Evolutionary conservation across 441 rosid genomes (phyloP), one percentile per base, ranked within the genome.

Genomic region (Eugenia klotzschiana): DNA sequence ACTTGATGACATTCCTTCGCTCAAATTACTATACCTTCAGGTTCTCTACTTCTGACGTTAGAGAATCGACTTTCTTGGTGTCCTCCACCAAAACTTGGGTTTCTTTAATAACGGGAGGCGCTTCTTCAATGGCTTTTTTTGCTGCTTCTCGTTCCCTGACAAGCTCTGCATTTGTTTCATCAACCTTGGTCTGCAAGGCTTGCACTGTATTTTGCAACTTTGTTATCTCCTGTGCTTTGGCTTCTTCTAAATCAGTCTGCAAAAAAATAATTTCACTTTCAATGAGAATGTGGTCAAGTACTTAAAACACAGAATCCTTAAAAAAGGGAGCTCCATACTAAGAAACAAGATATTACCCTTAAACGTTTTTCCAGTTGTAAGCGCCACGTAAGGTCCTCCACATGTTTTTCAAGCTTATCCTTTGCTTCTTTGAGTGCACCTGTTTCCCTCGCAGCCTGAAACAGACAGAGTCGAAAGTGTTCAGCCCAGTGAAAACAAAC

Each of bases 351-450:
- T 43, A 27, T 85, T 91, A 95, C 99, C 94, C 99, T 90, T 69
- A 91, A 86, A 82, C 98, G 98, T 84, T 95, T 95, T 91, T 97
- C 99, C 85, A 97, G 87, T 83, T 95, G 98, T 72, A 94, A 86
- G 83, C 98, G 97, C 97, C 98, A 97, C 49, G 98, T 94, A 86
- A 97, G 98, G 84, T 97, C 99, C 91, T 97, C 99, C 18, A 95
- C 98, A 52, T 88, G 93, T 87, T 95, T 95, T 91, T 95, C 98
- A 72, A 97, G 98, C 91, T 95, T 95, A 91, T 97, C 95, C 88
- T 97, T 97, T 58, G 98, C 99, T 88, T 97, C 99, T 87, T 95
- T 94, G 50, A 97, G 94, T 54, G 98, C 99, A 58, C 99, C 99
- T 2, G 99, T 95, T 88, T 97, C 98, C 91, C 97, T 94, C 82